These are phyloP conservation scores for Colletotrichum spinosum DNA, from an alignment of 2,329 filamentous ascomycete species.

Conservation along the genomic window DNA sequence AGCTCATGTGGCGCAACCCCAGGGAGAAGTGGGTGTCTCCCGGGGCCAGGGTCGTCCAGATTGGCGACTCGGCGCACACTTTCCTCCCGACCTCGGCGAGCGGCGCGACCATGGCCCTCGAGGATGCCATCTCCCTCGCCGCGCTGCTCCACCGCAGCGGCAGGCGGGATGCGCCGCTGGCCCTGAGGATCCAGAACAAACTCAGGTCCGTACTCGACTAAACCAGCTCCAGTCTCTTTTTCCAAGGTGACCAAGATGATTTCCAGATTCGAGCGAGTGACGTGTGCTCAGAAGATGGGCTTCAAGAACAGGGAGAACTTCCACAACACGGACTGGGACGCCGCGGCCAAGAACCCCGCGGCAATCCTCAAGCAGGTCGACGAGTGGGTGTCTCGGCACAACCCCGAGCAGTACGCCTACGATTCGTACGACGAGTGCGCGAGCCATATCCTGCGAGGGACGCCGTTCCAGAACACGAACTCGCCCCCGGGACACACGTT, in stretches of 20 bases:
- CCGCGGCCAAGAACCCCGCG: conserved; percentile 23
- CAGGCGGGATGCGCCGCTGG: not conserved
- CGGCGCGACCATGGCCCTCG: conserved; percentile 55
- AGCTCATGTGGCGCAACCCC: conserved; percentile 55
- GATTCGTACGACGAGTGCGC: conserved; percentile 43
- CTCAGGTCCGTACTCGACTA: not conserved
- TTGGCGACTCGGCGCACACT: conserved; percentile 55
- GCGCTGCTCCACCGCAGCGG: conserved; percentile 36
- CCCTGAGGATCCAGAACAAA: conserved; percentile 6
- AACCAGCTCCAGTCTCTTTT: not conserved
- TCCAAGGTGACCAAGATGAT: not conserved
- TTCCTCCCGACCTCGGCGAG: conserved; percentile 55
- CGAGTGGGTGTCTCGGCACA: conserved; percentile 41
- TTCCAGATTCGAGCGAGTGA: conserved; percentile 36
- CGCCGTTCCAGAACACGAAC: conserved; percentile 46
- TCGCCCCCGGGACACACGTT: conserved; percentile 42
- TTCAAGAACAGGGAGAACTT: conserved; percentile 39
- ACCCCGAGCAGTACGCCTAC: conserved; percentile 46
- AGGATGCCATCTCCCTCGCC: conserved; percentile 53
- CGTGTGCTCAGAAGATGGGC: conserved; percentile 37
- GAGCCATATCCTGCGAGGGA: conserved; percentile 40
- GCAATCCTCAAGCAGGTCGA: not conserved
- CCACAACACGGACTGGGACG: conserved; percentile 39
- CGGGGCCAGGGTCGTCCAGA: conserved; percentile 48
- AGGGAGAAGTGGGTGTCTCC: conserved; percentile 52